Evolutionary conservation across 306 rosid genomes (phyloP).

Genomic region (Luffa aegyptiaca): DNA sequence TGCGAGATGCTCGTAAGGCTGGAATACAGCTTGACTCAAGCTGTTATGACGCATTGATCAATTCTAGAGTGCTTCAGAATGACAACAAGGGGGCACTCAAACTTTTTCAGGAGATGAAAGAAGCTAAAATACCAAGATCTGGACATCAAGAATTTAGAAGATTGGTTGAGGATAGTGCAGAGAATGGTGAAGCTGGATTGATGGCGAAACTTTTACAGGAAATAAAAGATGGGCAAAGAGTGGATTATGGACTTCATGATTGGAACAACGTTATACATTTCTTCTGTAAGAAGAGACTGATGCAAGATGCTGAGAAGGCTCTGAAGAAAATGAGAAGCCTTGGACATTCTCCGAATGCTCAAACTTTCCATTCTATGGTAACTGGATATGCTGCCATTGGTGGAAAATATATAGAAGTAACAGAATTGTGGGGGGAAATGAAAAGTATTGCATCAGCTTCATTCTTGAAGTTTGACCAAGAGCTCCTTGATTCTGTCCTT

Average conservation of each 20-base stretch:
- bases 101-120: constrained; percentile 73
- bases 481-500: constrained; percentile 78
- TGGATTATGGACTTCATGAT: constrained; percentile 67
- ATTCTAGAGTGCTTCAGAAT: constrained; percentile 58
- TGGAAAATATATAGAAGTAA: constrained; percentile 74
- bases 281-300: constrained; percentile 65
- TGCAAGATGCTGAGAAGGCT: constrained; percentile 85
- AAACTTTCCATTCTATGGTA: constrained; percentile 79
- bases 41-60: constrained; percentile 64
- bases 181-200: constrained; percentile 37
- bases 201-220: constrained; percentile 65
- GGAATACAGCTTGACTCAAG: constrained; percentile 77
- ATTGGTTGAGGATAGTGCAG: constrained; percentile 31
- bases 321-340: constrained; percentile 76
- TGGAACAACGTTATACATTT: constrained; percentile 87
- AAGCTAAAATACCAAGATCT: constrained; percentile 49
- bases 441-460: constrained; percentile 56
- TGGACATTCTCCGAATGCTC: constrained; percentile 71
- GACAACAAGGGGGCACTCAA: constrained; percentile 68
- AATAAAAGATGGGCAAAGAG: constrained; percentile 67
- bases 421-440: constrained; percentile 91
- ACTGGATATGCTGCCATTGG: constrained; percentile 85
- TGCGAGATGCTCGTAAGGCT: constrained; percentile 72
- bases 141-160: constrained; percentile 33
- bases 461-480: constrained; percentile 83